Evolutionary conservation across 2,329 filamentous ascomycete species (phyloP).

Genomic region (Emergomyces africanus): DNA sequence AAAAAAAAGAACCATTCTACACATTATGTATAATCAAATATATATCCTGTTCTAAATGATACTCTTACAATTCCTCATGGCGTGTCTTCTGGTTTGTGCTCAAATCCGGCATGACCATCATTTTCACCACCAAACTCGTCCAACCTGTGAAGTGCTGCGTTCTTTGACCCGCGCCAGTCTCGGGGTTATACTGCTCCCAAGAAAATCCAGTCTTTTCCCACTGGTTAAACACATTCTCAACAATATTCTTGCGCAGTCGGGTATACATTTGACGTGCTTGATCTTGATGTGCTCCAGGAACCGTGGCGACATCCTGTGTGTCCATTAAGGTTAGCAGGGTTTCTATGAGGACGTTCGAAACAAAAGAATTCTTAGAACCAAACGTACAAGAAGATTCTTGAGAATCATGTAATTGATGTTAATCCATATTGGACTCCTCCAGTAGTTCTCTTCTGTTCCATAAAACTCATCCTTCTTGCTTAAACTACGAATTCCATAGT

Average conservation of each 20-base stretch:
- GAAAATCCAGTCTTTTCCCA: constrained; percentile 92
- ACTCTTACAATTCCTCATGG: constrained; percentile 38
- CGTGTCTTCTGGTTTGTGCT: constrained; percentile 15
- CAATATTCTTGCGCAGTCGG: constrained; percentile 66
- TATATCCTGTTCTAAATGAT: neutral
- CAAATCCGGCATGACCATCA: constrained; percentile 85
- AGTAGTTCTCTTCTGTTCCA: constrained; percentile 91
- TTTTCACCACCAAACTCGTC: constrained; percentile 96
- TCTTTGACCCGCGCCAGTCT: constrained; percentile 83
- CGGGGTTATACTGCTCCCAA: constrained; percentile 96
- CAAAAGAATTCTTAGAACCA: neutral
- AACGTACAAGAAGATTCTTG: constrained; percentile 60
- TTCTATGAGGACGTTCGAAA: neutral
- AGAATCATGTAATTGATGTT: constrained; percentile 89
- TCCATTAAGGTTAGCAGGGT: constrained; percentile 4
- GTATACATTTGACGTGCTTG: constrained; percentile 64
- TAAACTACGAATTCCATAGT: constrained; percentile 76
- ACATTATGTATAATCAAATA: constrained; percentile 7
- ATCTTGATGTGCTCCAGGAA: constrained; percentile 51
- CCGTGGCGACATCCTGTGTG: constrained; percentile 49
- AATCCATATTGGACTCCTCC: constrained; percentile 89
- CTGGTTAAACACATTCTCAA: constrained; percentile 74
- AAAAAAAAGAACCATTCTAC: neutral
- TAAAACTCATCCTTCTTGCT: constrained; percentile 75
- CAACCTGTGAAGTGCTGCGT: constrained; percentile 98